Evolutionary conservation across 1,139 yeast genomes (phyloP).

Genomic region (Yamadazyma pseudoaaseri): DNA sequence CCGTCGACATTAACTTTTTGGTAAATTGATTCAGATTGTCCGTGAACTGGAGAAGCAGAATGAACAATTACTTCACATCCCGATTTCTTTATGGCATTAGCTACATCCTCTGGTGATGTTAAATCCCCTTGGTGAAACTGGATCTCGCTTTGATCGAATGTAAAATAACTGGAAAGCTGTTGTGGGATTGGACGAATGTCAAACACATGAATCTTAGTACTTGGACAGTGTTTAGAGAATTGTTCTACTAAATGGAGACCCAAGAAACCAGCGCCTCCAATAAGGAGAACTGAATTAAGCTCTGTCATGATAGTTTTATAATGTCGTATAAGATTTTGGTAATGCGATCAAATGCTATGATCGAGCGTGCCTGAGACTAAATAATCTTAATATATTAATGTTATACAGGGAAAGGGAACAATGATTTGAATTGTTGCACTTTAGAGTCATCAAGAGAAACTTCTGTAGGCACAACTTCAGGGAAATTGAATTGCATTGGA

Average conservation of each 20-base stretch:
- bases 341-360: no score
- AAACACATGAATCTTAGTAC: constrained; percentile 77
- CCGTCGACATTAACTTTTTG: constrained; percentile 91
- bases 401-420: constrained; percentile 9
- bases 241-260: constrained; percentile 91
- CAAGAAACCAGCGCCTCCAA: constrained; percentile 94
- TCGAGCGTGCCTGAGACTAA: constrained; percentile 1
- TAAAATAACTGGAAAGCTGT: constrained; percentile 65
- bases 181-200: constrained; percentile 88
- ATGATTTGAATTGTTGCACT: constrained; percentile 6
- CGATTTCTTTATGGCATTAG: constrained; percentile 56
- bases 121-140: constrained; percentile 78
- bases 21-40: constrained; percentile 74
- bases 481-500: constrained; percentile 6
- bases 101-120: constrained; percentile 70
- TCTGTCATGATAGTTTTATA: constrained; percentile 6
- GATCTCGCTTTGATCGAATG: constrained; percentile 61
- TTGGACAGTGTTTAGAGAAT: constrained; percentile 65
- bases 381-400: constrained; percentile 1
- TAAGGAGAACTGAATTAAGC: constrained; percentile 65
- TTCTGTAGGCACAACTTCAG: constrained; percentile 2
- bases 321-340: constrained; percentile 5
- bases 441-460: constrained; percentile 6
- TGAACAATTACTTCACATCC: constrained; percentile 83
- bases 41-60: constrained; percentile 96